Conservation (phyloP, 1,284 basidiomycete species). For the Clitocybe nebularis region DNA sequence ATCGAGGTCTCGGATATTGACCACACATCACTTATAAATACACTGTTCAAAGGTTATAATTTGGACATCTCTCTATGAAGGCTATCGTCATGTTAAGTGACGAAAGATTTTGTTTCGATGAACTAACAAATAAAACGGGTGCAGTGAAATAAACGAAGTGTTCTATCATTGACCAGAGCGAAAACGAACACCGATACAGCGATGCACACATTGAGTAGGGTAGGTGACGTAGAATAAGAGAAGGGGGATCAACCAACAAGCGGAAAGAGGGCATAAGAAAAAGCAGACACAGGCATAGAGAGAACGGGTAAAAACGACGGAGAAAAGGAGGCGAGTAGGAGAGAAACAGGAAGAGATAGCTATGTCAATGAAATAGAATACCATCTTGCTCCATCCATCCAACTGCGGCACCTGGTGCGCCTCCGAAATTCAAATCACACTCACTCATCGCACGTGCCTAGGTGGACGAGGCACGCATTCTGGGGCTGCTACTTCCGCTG, state of each 20-base stretch:
- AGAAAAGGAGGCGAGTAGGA: not conserved
- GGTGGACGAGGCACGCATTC: not conserved
- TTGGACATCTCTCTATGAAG: no score
- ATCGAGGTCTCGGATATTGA: no score
- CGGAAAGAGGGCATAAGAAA: not conserved
- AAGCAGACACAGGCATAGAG: not conserved
- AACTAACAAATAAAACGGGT: not conserved
- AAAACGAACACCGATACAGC: slow-evolving; percentile 1
- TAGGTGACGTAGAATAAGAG: not conserved
- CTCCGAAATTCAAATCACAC: no score
- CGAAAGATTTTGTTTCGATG: not conserved
- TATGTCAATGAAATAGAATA: no score
- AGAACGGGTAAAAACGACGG: not conserved
- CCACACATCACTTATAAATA: no score
- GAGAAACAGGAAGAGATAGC: not conserved
- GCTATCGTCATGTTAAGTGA: no score
- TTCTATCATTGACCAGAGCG: not conserved
- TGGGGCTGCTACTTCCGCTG: not conserved
- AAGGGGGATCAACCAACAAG: no score
- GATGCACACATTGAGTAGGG: not conserved
- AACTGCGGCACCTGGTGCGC: no score
- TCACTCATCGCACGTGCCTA: not conserved
- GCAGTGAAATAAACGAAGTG: no score
- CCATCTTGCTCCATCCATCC: no score
- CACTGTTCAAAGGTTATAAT: no score